These are phyloP conservation scores for Brassica rapa DNA, from an alignment of 345 rosid species.

Conservation along the genomic window DNA sequence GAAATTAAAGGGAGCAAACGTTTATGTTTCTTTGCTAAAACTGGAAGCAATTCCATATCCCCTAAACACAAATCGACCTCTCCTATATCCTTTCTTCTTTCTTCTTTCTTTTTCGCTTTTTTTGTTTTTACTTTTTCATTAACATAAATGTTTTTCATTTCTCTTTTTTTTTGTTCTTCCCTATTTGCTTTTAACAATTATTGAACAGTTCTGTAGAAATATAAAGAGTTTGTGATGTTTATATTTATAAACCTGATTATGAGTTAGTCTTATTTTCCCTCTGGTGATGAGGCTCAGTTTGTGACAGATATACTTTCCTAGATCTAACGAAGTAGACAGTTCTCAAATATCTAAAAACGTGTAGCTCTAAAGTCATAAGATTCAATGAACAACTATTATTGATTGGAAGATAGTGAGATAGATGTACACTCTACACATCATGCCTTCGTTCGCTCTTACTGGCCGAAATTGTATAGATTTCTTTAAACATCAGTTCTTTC, in stretches of 20 bases:
- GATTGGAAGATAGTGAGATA: constrained; percentile 23
- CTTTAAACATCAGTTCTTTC: neutral
- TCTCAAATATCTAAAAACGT: constrained; percentile 17
- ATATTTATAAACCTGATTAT: neutral
- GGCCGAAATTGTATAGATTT: constrained; percentile 2
- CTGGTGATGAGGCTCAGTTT: neutral
- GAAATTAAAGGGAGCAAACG: constrained; percentile 18
- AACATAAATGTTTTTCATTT: neutral
- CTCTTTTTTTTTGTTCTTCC: neutral
- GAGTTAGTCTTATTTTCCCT: neutral
- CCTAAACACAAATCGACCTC: constrained; percentile 1
- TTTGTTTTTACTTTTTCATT: neutral
- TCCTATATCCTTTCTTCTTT: constrained; percentile 14
- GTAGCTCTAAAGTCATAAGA: constrained; percentile 2
- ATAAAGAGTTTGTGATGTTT: neutral
- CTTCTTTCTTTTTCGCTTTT: neutral
- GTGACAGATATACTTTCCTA: neutral
- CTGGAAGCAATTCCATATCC: constrained; percentile 36
- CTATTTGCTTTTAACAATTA: neutral
- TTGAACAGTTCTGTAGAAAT: neutral
- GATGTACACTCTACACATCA: neutral
- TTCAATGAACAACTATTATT: constrained; percentile 13
- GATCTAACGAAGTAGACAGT: neutral
- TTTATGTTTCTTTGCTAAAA: constrained; percentile 36
- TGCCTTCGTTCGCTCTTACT: constrained; percentile 21